phyloP scores from a whole-genome alignment of 805 yeast genomes.

The Kodamaea kaohsiungensis region DNA sequence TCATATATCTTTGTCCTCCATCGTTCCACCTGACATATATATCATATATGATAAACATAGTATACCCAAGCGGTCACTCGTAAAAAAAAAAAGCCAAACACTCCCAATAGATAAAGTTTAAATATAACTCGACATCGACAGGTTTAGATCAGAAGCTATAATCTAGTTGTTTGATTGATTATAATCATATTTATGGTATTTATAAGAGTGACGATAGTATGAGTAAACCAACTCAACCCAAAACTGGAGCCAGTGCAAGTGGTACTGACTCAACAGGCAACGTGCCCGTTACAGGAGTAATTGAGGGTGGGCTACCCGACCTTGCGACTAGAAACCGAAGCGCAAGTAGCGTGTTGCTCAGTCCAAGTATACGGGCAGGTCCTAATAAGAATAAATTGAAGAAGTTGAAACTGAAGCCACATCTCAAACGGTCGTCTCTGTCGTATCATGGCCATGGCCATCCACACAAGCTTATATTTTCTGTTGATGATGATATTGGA shows the following conservation, averaged over 20 bases:
- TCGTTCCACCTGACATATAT: too few relatives aligned
- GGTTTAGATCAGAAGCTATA: background rate
- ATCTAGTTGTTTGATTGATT: background rate
- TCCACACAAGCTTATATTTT: slow-evolving; percentile 48
- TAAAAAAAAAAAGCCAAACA: background rate
- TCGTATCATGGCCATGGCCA: slow-evolving; percentile 11
- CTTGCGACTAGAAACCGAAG: slow-evolving; percentile 7
- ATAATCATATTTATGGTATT: background rate
- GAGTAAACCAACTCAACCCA: background rate
- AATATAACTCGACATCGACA: background rate
- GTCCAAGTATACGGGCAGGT: slow-evolving; percentile 16
- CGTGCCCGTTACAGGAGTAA: background rate
- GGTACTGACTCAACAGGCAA: background rate
- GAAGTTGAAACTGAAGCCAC: slow-evolving; percentile 31
- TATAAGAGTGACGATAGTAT: background rate
- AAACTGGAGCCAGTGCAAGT: background rate
- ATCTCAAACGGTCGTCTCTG: slow-evolving; percentile 28
- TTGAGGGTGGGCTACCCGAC: background rate
- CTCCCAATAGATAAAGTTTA: background rate
- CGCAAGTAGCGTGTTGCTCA: slow-evolving; percentile 11
- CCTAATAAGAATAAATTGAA: slow-evolving; percentile 10
- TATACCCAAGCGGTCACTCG: background rate
- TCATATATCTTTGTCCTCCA: too few relatives aligned
- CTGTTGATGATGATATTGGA: slow-evolving; percentile 80
- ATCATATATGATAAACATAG: too few relatives aligned